Base-by-base conservation (phyloP, 129 eudicot genomes). In the Centrapalus pauciflorus region DNA sequence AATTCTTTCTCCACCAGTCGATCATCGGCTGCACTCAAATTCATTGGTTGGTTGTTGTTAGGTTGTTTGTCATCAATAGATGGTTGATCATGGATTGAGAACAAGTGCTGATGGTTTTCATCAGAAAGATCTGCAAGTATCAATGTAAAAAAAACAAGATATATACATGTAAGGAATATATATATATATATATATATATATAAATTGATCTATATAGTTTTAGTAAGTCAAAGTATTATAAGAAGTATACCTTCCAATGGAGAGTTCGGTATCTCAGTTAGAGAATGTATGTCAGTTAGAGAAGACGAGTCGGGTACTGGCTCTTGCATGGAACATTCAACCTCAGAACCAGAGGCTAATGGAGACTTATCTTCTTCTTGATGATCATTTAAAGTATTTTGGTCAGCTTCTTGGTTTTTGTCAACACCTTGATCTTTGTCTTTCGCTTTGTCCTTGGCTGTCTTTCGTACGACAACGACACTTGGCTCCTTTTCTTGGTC, bases 161-260 rank as follows among this genome's bases (percentile, higher is more conserved):
- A 37, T 19, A 64, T 38, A 37, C 28, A 64, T 38, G 40, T 45
- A 16, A 48, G 21, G 30, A 26, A 16, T 20, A 49, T n/a, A 45
- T 5, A 55, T 1, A 27, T 45, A 43, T 4, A 43, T 43, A n/a
- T n/a, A n/a, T n/a, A n/a, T n/a, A n/a, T n/a, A n/a, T n/a, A n/a
- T n/a, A n/a, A n/a, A n/a, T n/a, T n/a, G n/a, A n/a, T n/a, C n/a
- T n/a, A n/a, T n/a, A n/a, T n/a, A n/a, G n/a, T n/a, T n/a, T n/a
- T n/a, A n/a, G n/a, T n/a, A n/a, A n/a, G n/a, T n/a, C n/a, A n/a
- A n/a, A n/a, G n/a, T n/a, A n/a, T n/a, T n/a, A n/a, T n/a, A 27
- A 16, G 27, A 56, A 10, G n/a, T 7, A 34, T 79, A 82, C 92
- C 87, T 79, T 74, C 70, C 3, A 28, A 3, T 3, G 16, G 16